Percentiles rank a stretch among this genome's conserved stretches.
These are phyloP conservation scores for Haematococcus lacustris DNA, from an alignment of 139 green algal genomes.

Conservation along the genomic window DNA sequence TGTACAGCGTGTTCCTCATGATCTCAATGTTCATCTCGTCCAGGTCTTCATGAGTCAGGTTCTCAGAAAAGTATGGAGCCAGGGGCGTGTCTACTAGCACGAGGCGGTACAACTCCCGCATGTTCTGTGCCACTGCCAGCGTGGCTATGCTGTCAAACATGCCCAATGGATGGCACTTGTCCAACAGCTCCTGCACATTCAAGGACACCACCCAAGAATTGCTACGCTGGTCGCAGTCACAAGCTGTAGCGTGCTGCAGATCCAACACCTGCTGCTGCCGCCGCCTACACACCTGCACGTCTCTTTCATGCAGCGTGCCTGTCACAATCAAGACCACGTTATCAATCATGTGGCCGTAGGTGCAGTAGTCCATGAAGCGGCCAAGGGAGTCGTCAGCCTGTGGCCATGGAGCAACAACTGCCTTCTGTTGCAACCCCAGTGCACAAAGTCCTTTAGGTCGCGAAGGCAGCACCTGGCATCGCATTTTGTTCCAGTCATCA, in stretches of 20 bases:
- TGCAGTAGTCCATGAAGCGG: constrained; percentile 97
- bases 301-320: constrained; percentile 91
- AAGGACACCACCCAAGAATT: too few relatives aligned
- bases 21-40: constrained; percentile 99
- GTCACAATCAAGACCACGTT: constrained; percentile 99
- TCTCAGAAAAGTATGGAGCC: constrained; percentile 90
- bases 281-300: constrained; percentile 87
- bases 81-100: constrained; percentile 96
- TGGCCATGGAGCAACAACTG: too few relatives aligned
- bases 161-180: constrained; percentile 97
- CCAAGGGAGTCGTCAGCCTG: constrained; percentile 82
- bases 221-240: too few relatives aligned
- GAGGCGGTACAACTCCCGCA: constrained; percentile 94
- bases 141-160: constrained; percentile 96
- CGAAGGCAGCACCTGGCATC: constrained; percentile 70
- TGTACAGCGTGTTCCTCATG: constrained; percentile 97
- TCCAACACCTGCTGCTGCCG: too few relatives aligned
- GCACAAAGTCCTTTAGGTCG: too few relatives aligned
- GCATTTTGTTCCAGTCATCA: constrained; percentile 88
- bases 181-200: constrained; percentile 88
- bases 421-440: too few relatives aligned
- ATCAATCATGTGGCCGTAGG: constrained; percentile 99
- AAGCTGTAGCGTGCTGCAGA: too few relatives aligned
- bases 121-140: constrained; percentile 90
- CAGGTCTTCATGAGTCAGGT: constrained; percentile 83